Evolutionary conservation across 192 early-diverging fungal species (phyloP).

Genomic region (Coemansia pectinata): DNA sequence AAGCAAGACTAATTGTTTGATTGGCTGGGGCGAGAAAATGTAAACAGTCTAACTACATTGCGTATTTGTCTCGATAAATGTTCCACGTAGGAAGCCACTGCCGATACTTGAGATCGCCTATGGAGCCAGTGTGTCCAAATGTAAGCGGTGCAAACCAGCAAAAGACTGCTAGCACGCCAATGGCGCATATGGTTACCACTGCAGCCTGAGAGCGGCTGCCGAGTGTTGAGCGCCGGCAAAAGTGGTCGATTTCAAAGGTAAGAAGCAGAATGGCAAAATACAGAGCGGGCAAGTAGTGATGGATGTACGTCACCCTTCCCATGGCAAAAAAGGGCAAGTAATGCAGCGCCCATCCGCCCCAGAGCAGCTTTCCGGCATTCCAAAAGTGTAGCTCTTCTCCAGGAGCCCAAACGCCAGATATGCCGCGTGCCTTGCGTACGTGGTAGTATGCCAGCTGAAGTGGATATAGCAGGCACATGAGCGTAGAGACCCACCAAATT

Average conservation of each 20-base stretch:
- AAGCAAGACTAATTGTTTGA: no score
- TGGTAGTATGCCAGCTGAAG: constrained; percentile 27
- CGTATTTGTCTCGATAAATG: constrained; percentile 17
- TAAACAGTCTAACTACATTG: constrained; percentile 1
- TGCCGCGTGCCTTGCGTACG: constrained; percentile 34
- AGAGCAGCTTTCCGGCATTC: constrained; percentile 75
- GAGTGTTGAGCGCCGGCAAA: constrained; percentile 55
- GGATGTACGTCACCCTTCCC: constrained; percentile 90
- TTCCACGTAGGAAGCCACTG: constrained; percentile 48
- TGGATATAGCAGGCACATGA: constrained; percentile 40
- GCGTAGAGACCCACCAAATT: constrained; percentile 76
- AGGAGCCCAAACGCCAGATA: constrained; percentile 20
- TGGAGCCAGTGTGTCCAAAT: constrained; percentile 63
- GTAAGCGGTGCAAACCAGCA: constrained; percentile 76
- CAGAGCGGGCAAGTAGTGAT: constrained; percentile 91
- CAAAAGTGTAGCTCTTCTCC: constrained; percentile 60
- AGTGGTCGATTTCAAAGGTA: constrained; percentile 79
- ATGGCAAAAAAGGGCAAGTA: constrained; percentile 92
- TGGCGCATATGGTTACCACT: constrained; percentile 29
- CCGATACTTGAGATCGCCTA: constrained; percentile 36
- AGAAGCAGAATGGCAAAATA: constrained; percentile 81
- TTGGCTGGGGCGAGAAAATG: no score
- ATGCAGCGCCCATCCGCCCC: constrained; percentile 82
- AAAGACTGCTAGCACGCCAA: constrained; percentile 30
- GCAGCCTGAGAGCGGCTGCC: constrained; percentile 59